Evolutionary conservation across 2,329 filamentous ascomycete genomes (phyloP), one percentile per base, ranked within the genome.

Genomic region (Cercospora sojina): DNA sequence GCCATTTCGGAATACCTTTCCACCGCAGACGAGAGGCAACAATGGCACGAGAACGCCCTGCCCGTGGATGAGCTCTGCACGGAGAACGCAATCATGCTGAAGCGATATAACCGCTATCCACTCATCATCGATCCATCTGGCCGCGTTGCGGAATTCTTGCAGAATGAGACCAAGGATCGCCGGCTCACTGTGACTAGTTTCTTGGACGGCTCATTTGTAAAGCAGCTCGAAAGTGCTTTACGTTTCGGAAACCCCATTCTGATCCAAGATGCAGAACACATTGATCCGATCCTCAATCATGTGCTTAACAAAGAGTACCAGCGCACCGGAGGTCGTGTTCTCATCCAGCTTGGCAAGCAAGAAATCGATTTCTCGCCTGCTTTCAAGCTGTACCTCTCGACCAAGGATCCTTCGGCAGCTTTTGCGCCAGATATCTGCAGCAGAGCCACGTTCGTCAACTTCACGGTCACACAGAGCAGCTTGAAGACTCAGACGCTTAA

Each of bases 251-350:
- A 99, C 77, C 94, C 95, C 1, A 99, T 99, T 72, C 87, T 99
- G 68, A 99, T 99, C 67, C 95, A 99, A 79, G 95, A 99, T 78
- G 96, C 95, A 0, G 96, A 99, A 80, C 91, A 99, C 77, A 83
- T 99, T 65, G 95, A 99, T 76, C 96, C 96, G 0, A 93, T 99
- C 67, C 88, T 99, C 74, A 99, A 98, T 76, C 95, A 99, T 74
- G 94, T 99, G 64, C 88, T 99, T 80, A 99, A 99, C 83, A 99
- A 99, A 79, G 95, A 99, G 77, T 99, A 99, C 79, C 96, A 99
- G 80, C 96, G 93, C 83, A 99, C 96, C 29, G 95, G 95, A 72
- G 95, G 95, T 23, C 94, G 95, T 86, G 94, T 98, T 55, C 88
- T 99, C 62, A 99, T 99, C 70, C 95, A 99, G 80, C 91, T 99